Evolutionary conservation across 257 asterid species (phyloP), one percentile per base, ranked within the genome.

Genomic region (Galeopsis tetrahit): DNA sequence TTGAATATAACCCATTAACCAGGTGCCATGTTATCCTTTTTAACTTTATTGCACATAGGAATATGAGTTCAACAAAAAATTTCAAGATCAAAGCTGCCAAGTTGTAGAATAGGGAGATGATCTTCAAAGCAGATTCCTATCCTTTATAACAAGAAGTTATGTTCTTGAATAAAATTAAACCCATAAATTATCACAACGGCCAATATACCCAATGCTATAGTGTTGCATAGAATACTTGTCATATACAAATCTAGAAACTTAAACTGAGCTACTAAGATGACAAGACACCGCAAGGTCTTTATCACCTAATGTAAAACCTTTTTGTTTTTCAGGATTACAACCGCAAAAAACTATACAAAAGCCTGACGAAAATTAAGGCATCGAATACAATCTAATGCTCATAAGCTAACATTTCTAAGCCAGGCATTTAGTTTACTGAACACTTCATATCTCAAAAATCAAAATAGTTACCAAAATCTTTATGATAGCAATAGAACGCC

Each of bases 201-300:
- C 40, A 6, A 15, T 15, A 14, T 34, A 7, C 6, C 31, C 36
- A 0, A 31, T n/a, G 40, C 35, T n/a, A 49, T 14, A 14, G 7
- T 31, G 36, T 38, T 36, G 28, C 38, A 15, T 40, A 44, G 44
- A 49, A 42, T 38, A 69, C 7, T 1, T 5, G 14, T 5, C 68
- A 33, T 60, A 15, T 13, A 66, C 40, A 17, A 51, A 55, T 70
- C 43, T 38, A 38, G 13, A 73, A 49, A 28, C 43, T 63, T 36
- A 70, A 9, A 72, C 17, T 55, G 65, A 32, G 52, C n/a, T 64
- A 64, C 71, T 11, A 42, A 63, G 55, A 35, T 48, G 55, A 7
- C 7, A 48, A 48, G 2, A 48, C 21, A 2, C 17, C 2, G 11
- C 6, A 48, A n/a, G 56, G 21, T 5, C 17, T 17, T 67, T 11